Evolutionary conservation across 257 asterid species (phyloP).

Genomic region (Solanum appendiculatum): DNA sequence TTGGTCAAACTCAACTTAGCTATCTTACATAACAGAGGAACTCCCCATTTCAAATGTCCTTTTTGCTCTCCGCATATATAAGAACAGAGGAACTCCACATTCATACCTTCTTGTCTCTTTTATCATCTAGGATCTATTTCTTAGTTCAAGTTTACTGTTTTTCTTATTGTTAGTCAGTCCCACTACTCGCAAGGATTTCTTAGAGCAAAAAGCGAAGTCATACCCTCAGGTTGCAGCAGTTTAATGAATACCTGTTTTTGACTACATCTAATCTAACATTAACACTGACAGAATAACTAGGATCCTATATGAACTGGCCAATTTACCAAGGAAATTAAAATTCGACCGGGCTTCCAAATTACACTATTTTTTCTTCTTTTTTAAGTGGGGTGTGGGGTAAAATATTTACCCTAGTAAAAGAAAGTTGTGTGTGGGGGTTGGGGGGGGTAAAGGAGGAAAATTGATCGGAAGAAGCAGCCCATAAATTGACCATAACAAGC

Average conservation of each 20-base stretch:
- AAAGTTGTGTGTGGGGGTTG: not conserved
- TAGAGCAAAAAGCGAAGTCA: not conserved
- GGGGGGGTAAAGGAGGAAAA: not conserved
- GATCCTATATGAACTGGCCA: not conserved
- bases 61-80: too few relatives aligned
- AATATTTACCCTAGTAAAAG: not conserved
- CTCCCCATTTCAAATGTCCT: not conserved
- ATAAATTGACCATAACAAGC: not conserved
- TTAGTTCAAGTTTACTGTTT: not conserved
- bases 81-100: not conserved
- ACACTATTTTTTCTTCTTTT: not conserved
- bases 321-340: not conserved
- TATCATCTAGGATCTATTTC: not conserved
- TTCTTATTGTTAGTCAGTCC: not conserved
- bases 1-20: not conserved
- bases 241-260: not conserved
- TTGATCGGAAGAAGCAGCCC: not conserved
- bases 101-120: not conserved
- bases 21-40: not conserved
- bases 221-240: not conserved
- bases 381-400: not conserved
- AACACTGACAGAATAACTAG: not conserved
- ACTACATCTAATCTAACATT: not conserved
- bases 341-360: not conserved
- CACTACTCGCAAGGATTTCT: not conserved